phyloP scores from a whole-genome alignment of 1,284 basidiomycete species.

The Rhodotorula sp. region DNA sequence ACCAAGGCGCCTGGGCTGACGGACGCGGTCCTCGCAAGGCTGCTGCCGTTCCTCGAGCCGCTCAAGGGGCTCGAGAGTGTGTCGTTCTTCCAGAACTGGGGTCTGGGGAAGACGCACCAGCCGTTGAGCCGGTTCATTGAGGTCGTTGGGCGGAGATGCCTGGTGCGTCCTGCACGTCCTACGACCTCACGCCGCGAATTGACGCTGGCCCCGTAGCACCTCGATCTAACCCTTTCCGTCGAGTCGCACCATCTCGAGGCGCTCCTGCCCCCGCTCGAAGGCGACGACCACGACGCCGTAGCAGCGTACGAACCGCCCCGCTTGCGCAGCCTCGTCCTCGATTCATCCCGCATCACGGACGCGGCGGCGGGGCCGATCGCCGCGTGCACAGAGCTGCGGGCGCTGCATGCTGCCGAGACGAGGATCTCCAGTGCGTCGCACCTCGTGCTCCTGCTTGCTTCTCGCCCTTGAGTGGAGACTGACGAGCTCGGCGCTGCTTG shows the following conservation, averaged over 20 bases:
- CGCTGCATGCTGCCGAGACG: constrained; percentile 39
- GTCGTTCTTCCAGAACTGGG: constrained; percentile 31
- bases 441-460: neutral
- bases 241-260: constrained; percentile 36
- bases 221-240: constrained; percentile 34
- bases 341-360: constrained; percentile 31
- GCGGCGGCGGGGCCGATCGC: constrained; percentile 13
- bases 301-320: constrained; percentile 10
- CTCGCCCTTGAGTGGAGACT: neutral
- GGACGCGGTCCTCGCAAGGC: constrained; percentile 32
- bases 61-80: constrained; percentile 40
- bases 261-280: constrained; percentile 16
- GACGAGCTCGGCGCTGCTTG: neutral
- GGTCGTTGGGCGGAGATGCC: constrained; percentile 24
- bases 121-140: constrained; percentile 32
- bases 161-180: neutral
- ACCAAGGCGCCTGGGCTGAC: constrained; percentile 35
- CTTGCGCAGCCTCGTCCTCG: constrained; percentile 32
- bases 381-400: constrained; percentile 24
- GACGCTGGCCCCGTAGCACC: constrained; percentile 10
- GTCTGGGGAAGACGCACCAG: constrained; percentile 18
- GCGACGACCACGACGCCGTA: neutral
- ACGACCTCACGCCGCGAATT: neutral
- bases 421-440: constrained; percentile 28
- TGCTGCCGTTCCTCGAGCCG: constrained; percentile 38